These are phyloP conservation scores for Fusarium decemcellulare DNA, from an alignment of 2,329 filamentous ascomycete genomes.

Conservation along the genomic window DNA sequence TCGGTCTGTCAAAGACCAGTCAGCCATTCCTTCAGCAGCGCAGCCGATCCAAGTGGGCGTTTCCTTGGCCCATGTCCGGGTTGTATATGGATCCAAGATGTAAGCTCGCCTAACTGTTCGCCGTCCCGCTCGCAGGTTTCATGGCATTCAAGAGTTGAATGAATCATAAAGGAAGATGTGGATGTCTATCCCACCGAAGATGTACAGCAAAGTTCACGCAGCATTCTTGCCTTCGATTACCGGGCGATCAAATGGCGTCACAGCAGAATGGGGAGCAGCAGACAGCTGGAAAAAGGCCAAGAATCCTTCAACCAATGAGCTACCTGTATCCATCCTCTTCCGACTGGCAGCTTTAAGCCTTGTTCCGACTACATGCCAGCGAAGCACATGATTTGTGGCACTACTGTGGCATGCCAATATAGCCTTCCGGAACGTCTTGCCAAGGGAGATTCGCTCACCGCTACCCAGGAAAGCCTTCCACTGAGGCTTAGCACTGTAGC, in stretches of 20 bases:
- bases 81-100: too few relatives aligned
- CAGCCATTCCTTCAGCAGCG: too few relatives aligned
- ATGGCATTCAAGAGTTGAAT: background rate
- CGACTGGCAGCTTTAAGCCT: conserved; percentile 1
- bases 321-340: conserved; percentile 29
- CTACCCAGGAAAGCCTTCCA: conserved; percentile 18
- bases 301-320: conserved; percentile 38
- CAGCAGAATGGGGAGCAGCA: background rate
- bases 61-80: too few relatives aligned
- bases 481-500: conserved; percentile 35
- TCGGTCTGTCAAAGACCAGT: too few relatives aligned
- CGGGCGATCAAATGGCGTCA: conserved; percentile 15
- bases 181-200: background rate
- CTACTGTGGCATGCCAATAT: conserved; percentile 30
- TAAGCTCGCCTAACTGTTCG: too few relatives aligned
- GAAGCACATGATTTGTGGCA: conserved; percentile 37
- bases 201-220: background rate
- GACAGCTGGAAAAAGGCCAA: conserved; percentile 8
- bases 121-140: too few relatives aligned
- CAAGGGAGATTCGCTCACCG: background rate
- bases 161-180: conserved; percentile 18
- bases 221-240: background rate
- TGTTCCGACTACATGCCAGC: conserved; percentile 17
- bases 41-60: too few relatives aligned
- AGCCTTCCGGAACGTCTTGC: conserved; percentile 23